Percentiles rank a stretch among this genome's conserved stretches.
Evolutionary conservation across 2,329 filamentous ascomycete genomes (phyloP).

Genomic region (Cercospora janseana): DNA sequence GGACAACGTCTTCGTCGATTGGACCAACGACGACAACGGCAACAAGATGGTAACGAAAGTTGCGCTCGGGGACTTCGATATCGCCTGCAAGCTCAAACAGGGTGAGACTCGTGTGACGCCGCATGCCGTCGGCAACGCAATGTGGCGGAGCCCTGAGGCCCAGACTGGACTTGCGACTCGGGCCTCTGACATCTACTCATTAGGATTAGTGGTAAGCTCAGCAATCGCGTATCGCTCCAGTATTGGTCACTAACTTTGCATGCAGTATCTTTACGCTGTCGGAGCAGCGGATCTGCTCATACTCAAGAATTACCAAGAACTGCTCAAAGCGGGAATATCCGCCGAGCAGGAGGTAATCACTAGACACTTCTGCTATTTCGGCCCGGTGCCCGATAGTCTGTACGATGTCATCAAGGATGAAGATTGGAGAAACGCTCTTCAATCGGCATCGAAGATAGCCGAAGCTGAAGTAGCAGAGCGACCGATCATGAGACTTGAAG

Average conservation of each 20-base stretch:
- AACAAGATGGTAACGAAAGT: constrained; percentile 37
- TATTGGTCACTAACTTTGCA: constrained; percentile 14
- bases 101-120: constrained; percentile 30
- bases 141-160: constrained; percentile 45
- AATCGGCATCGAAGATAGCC: constrained; percentile 30
- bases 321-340: constrained; percentile 32
- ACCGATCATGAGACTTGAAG: constrained; percentile 35
- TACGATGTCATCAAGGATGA: constrained; percentile 35
- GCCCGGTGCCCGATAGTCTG: constrained; percentile 36
- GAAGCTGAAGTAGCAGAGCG: constrained; percentile 33
- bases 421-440: constrained; percentile 32
- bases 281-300: constrained; percentile 37
- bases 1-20: constrained; percentile 43
- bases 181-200: constrained; percentile 42
- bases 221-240: too few species aligned
- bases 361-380: constrained; percentile 40
- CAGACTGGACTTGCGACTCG: constrained; percentile 39
- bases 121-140: constrained; percentile 40
- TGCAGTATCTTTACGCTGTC: constrained; percentile 40
- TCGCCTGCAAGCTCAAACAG: constrained; percentile 36
- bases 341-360: constrained; percentile 39
- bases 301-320: constrained; percentile 36
- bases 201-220: constrained; percentile 41
- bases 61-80: constrained; percentile 41
- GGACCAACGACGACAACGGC: constrained; percentile 35